Conservation (phyloP, 176 grass and related monocot genomes). For the Oryza meridionalis region DNA sequence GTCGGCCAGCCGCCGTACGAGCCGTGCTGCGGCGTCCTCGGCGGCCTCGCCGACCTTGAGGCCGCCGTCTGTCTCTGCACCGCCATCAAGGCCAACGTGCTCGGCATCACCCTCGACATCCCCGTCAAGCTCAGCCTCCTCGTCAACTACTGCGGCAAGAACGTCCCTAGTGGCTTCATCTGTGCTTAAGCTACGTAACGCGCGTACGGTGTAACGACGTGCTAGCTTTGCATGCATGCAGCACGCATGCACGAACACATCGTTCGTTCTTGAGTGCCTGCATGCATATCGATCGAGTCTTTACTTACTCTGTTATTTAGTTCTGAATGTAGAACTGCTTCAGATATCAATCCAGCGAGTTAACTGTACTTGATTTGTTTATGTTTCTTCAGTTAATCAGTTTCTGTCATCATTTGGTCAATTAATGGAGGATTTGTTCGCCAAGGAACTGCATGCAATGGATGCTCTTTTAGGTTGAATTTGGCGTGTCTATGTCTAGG, state of each 20-base stretch:
- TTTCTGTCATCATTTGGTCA: background rate
- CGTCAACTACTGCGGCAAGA: constrained; percentile 89
- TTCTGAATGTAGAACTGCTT: constrained; percentile 49
- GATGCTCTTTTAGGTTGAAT: background rate
- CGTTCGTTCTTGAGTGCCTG: constrained; percentile 35
- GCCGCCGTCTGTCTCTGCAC: constrained; percentile 92
- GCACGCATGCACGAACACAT: constrained; percentile 11
- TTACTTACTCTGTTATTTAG: background rate
- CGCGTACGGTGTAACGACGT: background rate
- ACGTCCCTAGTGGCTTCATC: constrained; percentile 57
- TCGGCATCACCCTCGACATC: constrained; percentile 74
- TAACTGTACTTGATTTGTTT: background rate
- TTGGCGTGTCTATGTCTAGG: background rate
- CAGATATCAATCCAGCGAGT: constrained; percentile 18
- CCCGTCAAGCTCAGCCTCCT: constrained; percentile 86
- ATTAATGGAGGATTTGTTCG: background rate
- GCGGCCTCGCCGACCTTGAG: constrained; percentile 71
- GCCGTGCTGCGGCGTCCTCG: constrained; percentile 79
- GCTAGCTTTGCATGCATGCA: constrained; percentile 16
- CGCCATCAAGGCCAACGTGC: constrained; percentile 75
- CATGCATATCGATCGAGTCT: background rate
- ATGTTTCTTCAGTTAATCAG: background rate
- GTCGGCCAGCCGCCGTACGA: constrained; percentile 64
- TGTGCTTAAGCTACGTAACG: constrained; percentile 41
- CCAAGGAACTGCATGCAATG: constrained; percentile 2